These are phyloP conservation scores for Lasiodiplodia sp. DNA, from an alignment of 2,329 filamentous ascomycete genomes.

Conservation along the genomic window DNA sequence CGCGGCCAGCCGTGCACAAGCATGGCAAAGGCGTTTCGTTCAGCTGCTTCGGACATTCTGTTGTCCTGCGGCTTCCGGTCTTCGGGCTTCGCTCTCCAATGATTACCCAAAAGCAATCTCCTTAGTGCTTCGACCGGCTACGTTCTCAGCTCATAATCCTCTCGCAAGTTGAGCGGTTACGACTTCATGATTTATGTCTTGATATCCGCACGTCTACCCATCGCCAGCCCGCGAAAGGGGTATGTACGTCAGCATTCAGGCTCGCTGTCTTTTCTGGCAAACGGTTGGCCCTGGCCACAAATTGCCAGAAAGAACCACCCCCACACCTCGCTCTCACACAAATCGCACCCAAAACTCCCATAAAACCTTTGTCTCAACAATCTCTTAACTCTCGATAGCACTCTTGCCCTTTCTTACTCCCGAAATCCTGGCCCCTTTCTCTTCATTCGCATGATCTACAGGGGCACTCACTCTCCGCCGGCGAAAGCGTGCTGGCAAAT, in stretches of 20 bases:
- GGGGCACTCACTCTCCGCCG: conserved; percentile 30
- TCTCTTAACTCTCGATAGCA: conserved; percentile 30
- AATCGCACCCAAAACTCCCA: conserved; percentile 27
- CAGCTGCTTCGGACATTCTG: conserved; percentile 28
- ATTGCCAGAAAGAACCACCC: conserved; percentile 19
- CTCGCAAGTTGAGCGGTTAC: conserved; percentile 50
- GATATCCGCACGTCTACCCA: conserved; percentile 42
- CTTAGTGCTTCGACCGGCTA: conserved; percentile 43
- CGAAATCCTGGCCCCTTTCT: conserved; percentile 27
- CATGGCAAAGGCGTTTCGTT: conserved; percentile 28
- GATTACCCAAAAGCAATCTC: conserved; percentile 43
- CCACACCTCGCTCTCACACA: conserved; percentile 28
- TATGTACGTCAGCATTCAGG: conserved; percentile 36
- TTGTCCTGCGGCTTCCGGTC: conserved; percentile 29
- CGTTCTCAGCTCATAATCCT: conserved; percentile 43
- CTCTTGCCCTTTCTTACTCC: conserved; percentile 29
- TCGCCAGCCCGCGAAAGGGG: conserved; percentile 35
- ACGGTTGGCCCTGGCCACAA: conserved; percentile 13
- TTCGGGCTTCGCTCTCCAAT: conserved; percentile 22
- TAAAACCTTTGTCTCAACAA: conserved; percentile 27
- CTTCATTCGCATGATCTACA: conserved; percentile 30
- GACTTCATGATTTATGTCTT: conserved; percentile 52
- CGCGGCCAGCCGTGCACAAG: conserved; percentile 14
- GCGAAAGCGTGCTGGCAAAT: conserved; percentile 25
- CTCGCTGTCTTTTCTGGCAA: conserved; percentile 36